phyloP scores from a whole-genome alignment of 345 rosid species.

The Hypericum perforatum region DNA sequence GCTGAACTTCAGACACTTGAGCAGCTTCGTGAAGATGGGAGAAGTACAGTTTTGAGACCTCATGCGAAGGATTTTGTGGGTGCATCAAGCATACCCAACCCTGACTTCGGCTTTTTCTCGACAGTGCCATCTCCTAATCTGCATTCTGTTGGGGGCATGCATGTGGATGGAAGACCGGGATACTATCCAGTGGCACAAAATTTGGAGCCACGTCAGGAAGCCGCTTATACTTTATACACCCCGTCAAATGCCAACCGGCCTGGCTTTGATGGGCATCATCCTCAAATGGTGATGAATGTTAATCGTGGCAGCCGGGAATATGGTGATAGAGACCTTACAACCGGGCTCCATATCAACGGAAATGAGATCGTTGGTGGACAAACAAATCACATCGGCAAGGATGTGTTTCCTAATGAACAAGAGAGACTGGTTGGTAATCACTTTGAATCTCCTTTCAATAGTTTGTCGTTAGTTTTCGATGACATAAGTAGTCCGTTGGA shows the following conservation, averaged over 20 bases:
- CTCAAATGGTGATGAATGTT: conserved; percentile 30
- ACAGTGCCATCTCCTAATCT: conserved; percentile 35
- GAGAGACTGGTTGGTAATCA: conserved; percentile 45
- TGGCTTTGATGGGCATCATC: conserved; percentile 29
- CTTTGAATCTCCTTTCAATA: conserved; percentile 44
- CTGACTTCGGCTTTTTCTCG: conserved; percentile 35
- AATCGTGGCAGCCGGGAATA: conserved; percentile 31
- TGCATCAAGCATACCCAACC: conserved; percentile 20
- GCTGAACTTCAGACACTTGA: conserved; percentile 32
- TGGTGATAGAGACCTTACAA: conserved; percentile 23
- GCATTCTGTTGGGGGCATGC: conserved; percentile 34
- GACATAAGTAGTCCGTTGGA: conserved; percentile 19
- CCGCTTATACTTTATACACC: conserved; percentile 36
- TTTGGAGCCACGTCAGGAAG: conserved; percentile 34
- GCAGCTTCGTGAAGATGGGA: conserved; percentile 25
- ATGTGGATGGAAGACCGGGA: conserved; percentile 47
- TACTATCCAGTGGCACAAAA: conserved; percentile 37
- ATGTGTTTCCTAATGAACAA: conserved; percentile 43
- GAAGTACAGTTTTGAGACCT: conserved; percentile 22
- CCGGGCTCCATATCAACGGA: conserved; percentile 30
- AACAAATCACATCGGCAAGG: conserved; percentile 29
- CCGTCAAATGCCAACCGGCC: conserved; percentile 37
- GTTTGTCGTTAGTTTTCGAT: conserved; percentile 37
- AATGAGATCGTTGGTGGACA: conserved; percentile 29
- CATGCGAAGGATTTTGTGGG: conserved; percentile 33